Evolutionary conservation across 2,329 filamentous ascomycete species (phyloP).

Genomic region (Grosmannia huntii): DNA sequence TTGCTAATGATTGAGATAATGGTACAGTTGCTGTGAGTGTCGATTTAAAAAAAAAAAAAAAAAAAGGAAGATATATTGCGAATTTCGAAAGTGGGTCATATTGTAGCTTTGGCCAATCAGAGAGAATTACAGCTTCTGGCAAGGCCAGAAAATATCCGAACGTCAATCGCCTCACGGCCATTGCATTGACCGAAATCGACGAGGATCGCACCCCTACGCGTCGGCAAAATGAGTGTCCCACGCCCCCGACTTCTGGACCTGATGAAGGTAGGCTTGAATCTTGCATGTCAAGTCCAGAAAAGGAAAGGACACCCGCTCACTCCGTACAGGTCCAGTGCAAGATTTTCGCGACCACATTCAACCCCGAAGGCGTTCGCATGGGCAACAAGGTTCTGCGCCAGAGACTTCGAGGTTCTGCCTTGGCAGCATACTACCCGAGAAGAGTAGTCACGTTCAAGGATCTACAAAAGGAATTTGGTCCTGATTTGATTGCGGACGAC

Average conservation of each 20-base stretch:
- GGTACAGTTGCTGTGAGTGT: background rate
- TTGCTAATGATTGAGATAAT: background rate
- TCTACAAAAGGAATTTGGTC: conserved; percentile 54
- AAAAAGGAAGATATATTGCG: background rate
- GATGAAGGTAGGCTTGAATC: conserved; percentile 50
- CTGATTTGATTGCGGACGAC: conserved; percentile 56
- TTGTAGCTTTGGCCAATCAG: no score
- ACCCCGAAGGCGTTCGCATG: conserved; percentile 67
- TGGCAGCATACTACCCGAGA: conserved; percentile 82
- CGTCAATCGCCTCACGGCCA: background rate
- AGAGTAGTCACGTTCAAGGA: conserved; percentile 60
- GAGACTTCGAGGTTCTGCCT: conserved; percentile 67
- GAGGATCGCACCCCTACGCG: conserved; percentile 6
- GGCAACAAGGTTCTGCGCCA: conserved; percentile 91
- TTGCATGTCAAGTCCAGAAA: background rate
- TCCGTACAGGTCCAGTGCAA: conserved; percentile 64
- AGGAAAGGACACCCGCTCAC: background rate
- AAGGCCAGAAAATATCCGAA: background rate
- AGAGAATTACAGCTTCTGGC: no score
- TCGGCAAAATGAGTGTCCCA: conserved; percentile 47
- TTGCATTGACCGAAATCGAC: background rate
- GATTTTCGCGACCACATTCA: conserved; percentile 84
- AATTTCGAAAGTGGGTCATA: background rate
- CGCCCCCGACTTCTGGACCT: conserved; percentile 55
- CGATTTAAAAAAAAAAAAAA: background rate